phyloP scores from a whole-genome alignment of 768 basidiomycete genomes.

The Phlebiopsis gigantea region DNA sequence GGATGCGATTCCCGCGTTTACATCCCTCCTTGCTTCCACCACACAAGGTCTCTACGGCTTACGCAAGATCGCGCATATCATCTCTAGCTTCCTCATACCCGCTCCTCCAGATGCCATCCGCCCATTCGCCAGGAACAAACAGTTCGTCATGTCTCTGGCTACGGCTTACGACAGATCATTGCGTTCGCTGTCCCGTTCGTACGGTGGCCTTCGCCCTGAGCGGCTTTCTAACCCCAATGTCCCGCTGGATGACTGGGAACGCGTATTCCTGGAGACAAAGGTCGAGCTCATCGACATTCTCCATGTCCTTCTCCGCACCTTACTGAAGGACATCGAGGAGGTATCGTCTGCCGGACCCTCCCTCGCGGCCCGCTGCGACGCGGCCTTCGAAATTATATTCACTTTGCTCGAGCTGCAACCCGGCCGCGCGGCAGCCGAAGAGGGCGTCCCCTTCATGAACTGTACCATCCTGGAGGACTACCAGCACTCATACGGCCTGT shows the following conservation, averaged over 20 bases:
- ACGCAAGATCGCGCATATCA: constrained; percentile 57
- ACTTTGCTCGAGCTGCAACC: constrained; percentile 45
- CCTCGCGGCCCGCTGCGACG: constrained; percentile 45
- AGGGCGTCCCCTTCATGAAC: constrained; percentile 48
- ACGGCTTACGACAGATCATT: constrained; percentile 52
- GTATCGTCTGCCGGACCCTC: constrained; percentile 31
- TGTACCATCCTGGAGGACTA: constrained; percentile 67
- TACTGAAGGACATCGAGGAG: constrained; percentile 41
- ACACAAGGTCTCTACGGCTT: constrained; percentile 53
- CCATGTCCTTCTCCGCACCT: no score
- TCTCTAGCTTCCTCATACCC: constrained; percentile 48
- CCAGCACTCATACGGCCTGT: constrained; percentile 60
- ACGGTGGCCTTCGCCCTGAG: constrained; percentile 35
- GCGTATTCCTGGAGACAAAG: constrained; percentile 68
- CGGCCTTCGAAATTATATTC: constrained; percentile 53
- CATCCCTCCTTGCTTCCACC: constrained; percentile 38
- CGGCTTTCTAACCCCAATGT: constrained; percentile 11
- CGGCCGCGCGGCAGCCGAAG: not conserved
- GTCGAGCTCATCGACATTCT: constrained; percentile 66
- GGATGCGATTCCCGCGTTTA: constrained; percentile 56
- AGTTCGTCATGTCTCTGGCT: constrained; percentile 54
- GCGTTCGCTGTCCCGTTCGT: constrained; percentile 59
- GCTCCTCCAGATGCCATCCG: constrained; percentile 42
- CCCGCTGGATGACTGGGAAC: constrained; percentile 59
- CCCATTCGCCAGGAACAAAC: constrained; percentile 44